Evolutionary conservation across 371 early-diverging fungal species (phyloP), one percentile per base, ranked within the genome.

Genomic region (Smittium mucronatum): DNA sequence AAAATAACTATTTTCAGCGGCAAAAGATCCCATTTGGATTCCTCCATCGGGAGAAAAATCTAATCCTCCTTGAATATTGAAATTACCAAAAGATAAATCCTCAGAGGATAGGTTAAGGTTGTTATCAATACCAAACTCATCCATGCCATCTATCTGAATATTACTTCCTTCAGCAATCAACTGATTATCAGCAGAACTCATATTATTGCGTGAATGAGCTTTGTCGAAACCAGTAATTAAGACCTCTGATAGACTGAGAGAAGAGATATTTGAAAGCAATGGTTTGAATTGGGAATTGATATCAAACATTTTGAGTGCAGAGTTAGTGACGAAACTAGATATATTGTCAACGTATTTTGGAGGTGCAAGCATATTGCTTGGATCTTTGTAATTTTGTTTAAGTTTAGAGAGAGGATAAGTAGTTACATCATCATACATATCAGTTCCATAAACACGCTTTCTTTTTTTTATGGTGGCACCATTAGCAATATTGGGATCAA

Each of bases 321-420:
- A 61, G 32, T 61, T 30, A 28, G 32, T 11, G 30, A n/a, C n/a
- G n/a, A 16, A n/a, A 30, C 11, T n/a, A 61, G 63, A 30, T 5
- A 11, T 30, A n/a, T 5, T 11, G 31, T 61, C 31, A 5, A 65
- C 5, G 65, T 65, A 65, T 8, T n/a, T 65, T 28, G 65, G 65
- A 15, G n/a, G 2, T 2, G 28, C 5, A 8, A 65, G 65, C n/a
- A 65, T 32, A 32, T n/a, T 25, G n/a, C 5, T 28, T 2, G 65
- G n/a, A 65, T 65, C 65, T 25, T 31, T n/a, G 34, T 34, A 25
- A 36, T 36, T 65, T 33, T 65, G 32, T 36, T 34, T 28, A 8
- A 65, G n/a, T 34, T 34, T 65, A 11, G 65, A 65, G 34, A 34
- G 32, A n/a, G 65, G 65, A 33, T 65, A 65, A n/a, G 17, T 32